Percentiles rank a stretch among this genome's conserved stretches.
Evolutionary conservation across 2,329 filamentous ascomycete genomes (phyloP).

Genomic region (Pseudocercospora fuligena): DNA sequence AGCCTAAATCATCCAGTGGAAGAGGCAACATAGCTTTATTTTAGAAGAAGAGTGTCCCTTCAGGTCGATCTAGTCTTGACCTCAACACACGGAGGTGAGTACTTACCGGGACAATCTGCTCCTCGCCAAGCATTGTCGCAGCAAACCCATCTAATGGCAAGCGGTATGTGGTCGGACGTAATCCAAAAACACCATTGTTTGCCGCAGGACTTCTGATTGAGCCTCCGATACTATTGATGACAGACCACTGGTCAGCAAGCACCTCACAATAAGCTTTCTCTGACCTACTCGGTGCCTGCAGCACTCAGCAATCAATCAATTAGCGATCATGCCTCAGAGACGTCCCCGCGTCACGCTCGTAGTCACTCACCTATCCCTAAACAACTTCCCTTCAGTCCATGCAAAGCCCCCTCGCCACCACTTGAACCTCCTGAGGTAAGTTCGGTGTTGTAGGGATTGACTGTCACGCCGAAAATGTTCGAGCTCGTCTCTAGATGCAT

Average conservation of each 20-base stretch:
- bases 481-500: slow-evolving; percentile 60
- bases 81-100: neutral
- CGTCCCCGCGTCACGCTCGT: too few relatives aligned
- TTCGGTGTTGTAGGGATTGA: slow-evolving; percentile 59
- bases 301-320: too few relatives aligned
- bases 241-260: neutral
- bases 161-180: slow-evolving; percentile 51
- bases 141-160: slow-evolving; percentile 50
- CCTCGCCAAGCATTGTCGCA: slow-evolving; percentile 51
- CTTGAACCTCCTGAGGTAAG: slow-evolving; percentile 60
- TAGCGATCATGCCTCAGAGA: too few relatives aligned
- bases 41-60: too few relatives aligned
- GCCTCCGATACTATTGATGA: slow-evolving; percentile 49
- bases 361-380: slow-evolving; percentile 54
- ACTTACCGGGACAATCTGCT: slow-evolving; percentile 49
- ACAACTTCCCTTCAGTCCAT: slow-evolving; percentile 57
- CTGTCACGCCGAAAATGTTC: slow-evolving; percentile 58
- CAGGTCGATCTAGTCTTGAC: too few relatives aligned
- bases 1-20: too few relatives aligned
- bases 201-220: slow-evolving; percentile 55
- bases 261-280: neutral
- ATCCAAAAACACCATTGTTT: slow-evolving; percentile 53
- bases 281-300: slow-evolving; percentile 33
- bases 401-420: slow-evolving; percentile 62
- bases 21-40: too few relatives aligned